Base-by-base conservation (phyloP, 148 eudicot species). In the Chenopodium album region DNA sequence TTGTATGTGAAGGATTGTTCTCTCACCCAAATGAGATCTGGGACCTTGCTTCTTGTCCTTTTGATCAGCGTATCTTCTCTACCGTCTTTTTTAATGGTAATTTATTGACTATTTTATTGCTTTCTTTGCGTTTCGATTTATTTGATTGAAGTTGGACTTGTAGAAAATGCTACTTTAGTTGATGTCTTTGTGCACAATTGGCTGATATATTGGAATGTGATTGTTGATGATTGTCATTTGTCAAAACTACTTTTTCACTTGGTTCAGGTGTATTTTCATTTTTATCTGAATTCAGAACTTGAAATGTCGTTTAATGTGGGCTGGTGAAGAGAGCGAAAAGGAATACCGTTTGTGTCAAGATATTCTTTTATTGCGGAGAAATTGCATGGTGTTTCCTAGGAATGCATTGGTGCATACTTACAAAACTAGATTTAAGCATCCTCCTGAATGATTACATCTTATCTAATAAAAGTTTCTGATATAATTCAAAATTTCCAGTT, bases 1-100 rank as follows among this genome's bases (percentile, higher is more conserved):
- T 96, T 74, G 86, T 96, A 75, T 96, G 98, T 59, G 99, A 96
- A 90, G 99, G 99, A 44, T 80, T 96, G 85, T 94, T 96, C 84
- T 94, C 97, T 77, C 98, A 96, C 73, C 98, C 98, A 0, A 89
- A 94, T 82, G 98, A 94, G 92, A 94, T 96, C 59, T 96, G 99
- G 98, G 99, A 94, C 86, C 90, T 94, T 56, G 88, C 98, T 81
- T 96, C 98, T 54, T 96, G 98, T 80, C 99, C 98, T 29, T 96
- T 91, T 77, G 98, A 96, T 87, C 99, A 94, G 71, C 94, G 99
- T 73, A 88, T 96, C 66, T 96, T 96, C 87, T 94, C 98, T 52
- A 96, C 99, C 8, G 98, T 92, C 10, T 94, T 87, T 83, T 94
- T 90, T 32, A 86, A 91, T 41, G 97, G 99, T 94, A 90, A 86